Evolutionary conservation across 1,284 basidiomycete genomes (phyloP).

Genomic region (Ceratobasidium sp.): DNA sequence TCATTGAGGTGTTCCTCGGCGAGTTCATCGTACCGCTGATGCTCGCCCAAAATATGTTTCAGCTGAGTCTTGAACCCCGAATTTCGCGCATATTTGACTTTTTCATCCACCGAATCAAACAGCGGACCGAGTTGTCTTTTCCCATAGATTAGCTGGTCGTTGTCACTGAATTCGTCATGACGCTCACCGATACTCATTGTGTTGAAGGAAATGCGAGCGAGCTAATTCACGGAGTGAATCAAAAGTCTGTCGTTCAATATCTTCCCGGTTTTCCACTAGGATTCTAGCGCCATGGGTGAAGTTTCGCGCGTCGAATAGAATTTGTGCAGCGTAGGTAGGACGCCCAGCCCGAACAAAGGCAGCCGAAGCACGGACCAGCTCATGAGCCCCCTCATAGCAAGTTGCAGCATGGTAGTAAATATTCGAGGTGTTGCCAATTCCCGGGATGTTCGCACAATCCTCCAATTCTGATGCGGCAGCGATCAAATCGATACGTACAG

Average conservation of each 20-base stretch:
- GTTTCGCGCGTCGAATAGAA: slow-evolving; percentile 26
- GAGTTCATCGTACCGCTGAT: slow-evolving; percentile 23
- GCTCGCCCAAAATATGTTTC: slow-evolving; percentile 22
- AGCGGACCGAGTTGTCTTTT: slow-evolving; percentile 6
- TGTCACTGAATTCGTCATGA: neutral
- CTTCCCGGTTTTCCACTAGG: slow-evolving; percentile 11
- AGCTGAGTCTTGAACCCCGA: slow-evolving; percentile 13
- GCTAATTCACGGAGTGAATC: slow-evolving; percentile 19
- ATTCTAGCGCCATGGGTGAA: neutral
- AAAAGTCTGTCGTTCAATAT: slow-evolving; percentile 6
- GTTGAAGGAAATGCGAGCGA: slow-evolving; percentile 11
- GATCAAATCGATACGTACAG: neutral
- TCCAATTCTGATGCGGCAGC: slow-evolving; percentile 12
- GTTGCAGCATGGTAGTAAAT: slow-evolving; percentile 21
- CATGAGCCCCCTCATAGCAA: slow-evolving; percentile 10
- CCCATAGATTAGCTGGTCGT: neutral
- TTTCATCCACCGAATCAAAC: slow-evolving; percentile 21
- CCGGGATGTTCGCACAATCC: neutral
- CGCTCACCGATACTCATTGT: slow-evolving; percentile 25
- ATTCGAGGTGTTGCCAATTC: neutral
- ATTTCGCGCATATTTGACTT: slow-evolving; percentile 13
- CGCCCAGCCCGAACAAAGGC: slow-evolving; percentile 20
- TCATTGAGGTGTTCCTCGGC: slow-evolving; percentile 30
- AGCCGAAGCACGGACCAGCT: neutral
- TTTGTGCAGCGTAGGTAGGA: neutral